phyloP scores from a whole-genome alignment of 1,284 basidiomycete genomes.

The Fomitopsis pinicola region DNA sequence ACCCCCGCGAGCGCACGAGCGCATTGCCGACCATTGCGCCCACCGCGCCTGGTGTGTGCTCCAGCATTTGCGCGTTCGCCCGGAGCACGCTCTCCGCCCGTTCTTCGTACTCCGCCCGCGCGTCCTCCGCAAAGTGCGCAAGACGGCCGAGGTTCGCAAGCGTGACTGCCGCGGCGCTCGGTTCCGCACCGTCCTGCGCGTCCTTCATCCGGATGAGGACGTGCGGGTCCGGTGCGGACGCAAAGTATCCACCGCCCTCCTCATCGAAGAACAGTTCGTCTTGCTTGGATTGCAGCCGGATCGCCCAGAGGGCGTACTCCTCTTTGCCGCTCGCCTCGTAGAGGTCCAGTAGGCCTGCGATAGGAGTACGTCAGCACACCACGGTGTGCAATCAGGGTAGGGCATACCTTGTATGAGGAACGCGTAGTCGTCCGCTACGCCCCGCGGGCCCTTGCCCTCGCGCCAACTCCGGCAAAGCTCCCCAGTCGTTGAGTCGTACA shows the following conservation, averaged over 20 bases:
- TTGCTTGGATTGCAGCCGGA: constrained; percentile 34
- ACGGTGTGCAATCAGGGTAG: too few relatives aligned
- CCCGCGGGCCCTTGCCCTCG: constrained; percentile 22
- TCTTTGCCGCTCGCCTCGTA: constrained; percentile 37
- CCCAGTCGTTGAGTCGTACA: constrained; percentile 19
- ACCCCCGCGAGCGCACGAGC: constrained; percentile 16
- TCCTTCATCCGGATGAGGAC: constrained; percentile 41
- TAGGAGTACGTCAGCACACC: neutral
- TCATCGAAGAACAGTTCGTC: constrained; percentile 40
- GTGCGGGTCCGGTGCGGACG: constrained; percentile 33
- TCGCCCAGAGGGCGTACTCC: constrained; percentile 30
- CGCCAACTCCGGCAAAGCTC: constrained; percentile 22
- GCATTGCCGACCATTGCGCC: constrained; percentile 23
- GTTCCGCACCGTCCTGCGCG: constrained; percentile 40
- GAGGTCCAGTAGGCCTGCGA: constrained; percentile 28
- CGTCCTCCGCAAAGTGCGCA: constrained; percentile 29
- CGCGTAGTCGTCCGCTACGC: constrained; percentile 27
- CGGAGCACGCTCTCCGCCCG: constrained; percentile 27
- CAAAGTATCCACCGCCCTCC: constrained; percentile 37
- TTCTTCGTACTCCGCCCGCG: constrained; percentile 23
- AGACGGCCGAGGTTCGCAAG: constrained; percentile 36
- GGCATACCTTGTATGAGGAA: constrained; percentile 26
- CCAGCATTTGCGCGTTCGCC: constrained; percentile 22
- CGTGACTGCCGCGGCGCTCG: constrained; percentile 35
- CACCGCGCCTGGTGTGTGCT: constrained; percentile 19